Evolutionary conservation across 306 rosid species (phyloP), one percentile per base, ranked within the genome.

Genomic region (Delonix regia): DNA sequence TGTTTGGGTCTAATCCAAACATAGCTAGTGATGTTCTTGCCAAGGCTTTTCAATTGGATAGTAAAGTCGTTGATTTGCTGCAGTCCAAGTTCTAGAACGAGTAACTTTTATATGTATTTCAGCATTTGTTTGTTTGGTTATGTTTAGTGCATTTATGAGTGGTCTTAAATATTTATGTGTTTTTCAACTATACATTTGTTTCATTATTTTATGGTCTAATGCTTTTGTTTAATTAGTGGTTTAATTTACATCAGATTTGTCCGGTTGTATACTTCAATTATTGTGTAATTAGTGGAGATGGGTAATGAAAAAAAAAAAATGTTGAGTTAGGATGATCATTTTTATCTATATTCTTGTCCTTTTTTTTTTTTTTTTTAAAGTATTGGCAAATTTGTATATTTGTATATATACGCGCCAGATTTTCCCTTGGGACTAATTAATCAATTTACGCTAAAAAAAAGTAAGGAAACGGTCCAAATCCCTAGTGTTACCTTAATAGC

Each of bases 1-100:
- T 79, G 38, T 85, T 82, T 34, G 88, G 88, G n/a, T 69, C 88
- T 59, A 85, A 51, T 0, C 86, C 82, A 2, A 2, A 7, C 4
- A 79, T 82, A 2, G 33, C 73, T 41, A 42, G 38, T 3, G 78
- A 75, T 0, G 70, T 82, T 73, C 84, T 85, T 3, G 27, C 3
- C 8, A 82, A 66, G 77, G 80, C 78, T 56, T 85, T 85, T 28
- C 80, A 57, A 0, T 57, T 82, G 80, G 86, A 82, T n/a, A 60
- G 13, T 0, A 7, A 1, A 9, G 2, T 25, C 38, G 15, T 79
- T 13, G 6, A 27, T 15, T 19, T 79, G 71, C 69, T 85, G 38
- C 74, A 75, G 30, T 65, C 84, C 36, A 79, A 79, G 77, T 82
- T 85, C 71, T 79, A 82, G 80, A 61, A 19, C 16, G 19, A 36